A percentile compares a stretch with the other conserved stretches of the same genome.
phyloP scores from a whole-genome alignment of 2,329 filamentous ascomycete genomes.

The Diaporthe batatas region DNA sequence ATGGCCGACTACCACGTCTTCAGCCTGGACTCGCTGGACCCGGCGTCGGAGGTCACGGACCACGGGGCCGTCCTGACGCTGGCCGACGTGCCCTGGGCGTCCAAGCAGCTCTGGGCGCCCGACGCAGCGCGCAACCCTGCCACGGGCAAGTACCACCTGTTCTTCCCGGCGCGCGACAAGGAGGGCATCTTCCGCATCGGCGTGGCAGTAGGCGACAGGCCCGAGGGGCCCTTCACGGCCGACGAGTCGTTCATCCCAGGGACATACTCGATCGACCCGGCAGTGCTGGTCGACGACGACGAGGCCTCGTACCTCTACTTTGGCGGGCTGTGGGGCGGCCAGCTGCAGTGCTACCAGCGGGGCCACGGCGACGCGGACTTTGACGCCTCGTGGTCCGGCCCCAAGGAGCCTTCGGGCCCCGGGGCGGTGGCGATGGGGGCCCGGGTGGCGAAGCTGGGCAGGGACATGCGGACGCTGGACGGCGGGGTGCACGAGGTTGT shows the following conservation, averaged over 20 bases:
- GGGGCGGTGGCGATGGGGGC: slow-evolving; percentile 73
- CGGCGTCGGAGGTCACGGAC: slow-evolving; percentile 67
- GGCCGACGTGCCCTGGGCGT: slow-evolving; percentile 80
- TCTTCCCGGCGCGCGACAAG: slow-evolving; percentile 81
- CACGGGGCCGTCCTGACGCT: slow-evolving; percentile 77
- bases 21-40: slow-evolving; percentile 64
- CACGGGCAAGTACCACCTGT: slow-evolving; percentile 79
- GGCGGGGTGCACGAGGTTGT: slow-evolving; percentile 68
- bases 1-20: slow-evolving; percentile 89
- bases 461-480: slow-evolving; percentile 75
- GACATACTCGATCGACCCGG: slow-evolving; percentile 83
- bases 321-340: slow-evolving; percentile 84
- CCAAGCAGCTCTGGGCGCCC: slow-evolving; percentile 85
- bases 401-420: slow-evolving; percentile 70
- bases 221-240: slow-evolving; percentile 78
- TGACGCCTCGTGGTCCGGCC: slow-evolving; percentile 65
- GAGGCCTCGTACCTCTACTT: slow-evolving; percentile 78
- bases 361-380: slow-evolving; percentile 63
- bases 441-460: slow-evolving; percentile 73
- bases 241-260: slow-evolving; percentile 75
- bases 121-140: slow-evolving; percentile 73
- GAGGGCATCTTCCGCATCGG: slow-evolving; percentile 80
- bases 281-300: slow-evolving; percentile 78
- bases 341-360: slow-evolving; percentile 80
- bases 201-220: slow-evolving; percentile 73